Base-by-base conservation (phyloP, 768 basidiomycete genomes). In the Auricularia cornea region DNA sequence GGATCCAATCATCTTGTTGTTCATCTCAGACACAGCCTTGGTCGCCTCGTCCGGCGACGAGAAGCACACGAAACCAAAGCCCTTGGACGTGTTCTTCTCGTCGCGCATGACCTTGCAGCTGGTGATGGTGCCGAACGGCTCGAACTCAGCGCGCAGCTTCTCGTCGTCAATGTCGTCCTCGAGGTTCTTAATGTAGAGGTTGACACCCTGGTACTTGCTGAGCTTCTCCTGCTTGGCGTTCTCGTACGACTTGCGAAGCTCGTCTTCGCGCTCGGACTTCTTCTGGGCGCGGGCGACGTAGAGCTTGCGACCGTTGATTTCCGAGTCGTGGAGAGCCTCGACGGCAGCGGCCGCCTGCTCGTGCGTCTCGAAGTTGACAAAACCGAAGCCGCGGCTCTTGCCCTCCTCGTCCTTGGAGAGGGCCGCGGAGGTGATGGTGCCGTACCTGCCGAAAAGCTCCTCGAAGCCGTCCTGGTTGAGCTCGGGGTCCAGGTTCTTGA, bases 51-150 rank as follows among this genome's bases (percentile, higher is more conserved):
- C 97, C 59, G 97, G 94, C 61, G 94, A 89, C 38, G 94, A 93
- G 83, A 94, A 99, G 78, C 97, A 99, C 70, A 99, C 97, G 74
- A 99, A 99, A 67, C 97, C 97, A 72, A 99, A 99, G 68, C 96
- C 94, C 75, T 94, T 94, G 11, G 94, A 97, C 60, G 82, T 86
- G 64, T 83, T 84, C 77, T 92, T 96, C 64, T 98, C 97, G 76
- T 98, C 96, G 68, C 90, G 88, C 97, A 99, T 99, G 74, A 99
- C 90, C 82, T 97, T 98, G 84, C 91, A 95, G 74, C 93, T 96
- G 67, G 96, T 99, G 79, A 99, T 94, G 66, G 91, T 85, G 60
- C 97, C 97, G 75, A 92, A 98, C 16, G 93, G 87, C 77, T 98
- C 94, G 72, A 99, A 99, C 77, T 98, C 97, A 68, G 84, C 80